Evolutionary conservation across 768 basidiomycete species (phyloP), one percentile per base, ranked within the genome.

Genomic region (Mrakia gelida): DNA sequence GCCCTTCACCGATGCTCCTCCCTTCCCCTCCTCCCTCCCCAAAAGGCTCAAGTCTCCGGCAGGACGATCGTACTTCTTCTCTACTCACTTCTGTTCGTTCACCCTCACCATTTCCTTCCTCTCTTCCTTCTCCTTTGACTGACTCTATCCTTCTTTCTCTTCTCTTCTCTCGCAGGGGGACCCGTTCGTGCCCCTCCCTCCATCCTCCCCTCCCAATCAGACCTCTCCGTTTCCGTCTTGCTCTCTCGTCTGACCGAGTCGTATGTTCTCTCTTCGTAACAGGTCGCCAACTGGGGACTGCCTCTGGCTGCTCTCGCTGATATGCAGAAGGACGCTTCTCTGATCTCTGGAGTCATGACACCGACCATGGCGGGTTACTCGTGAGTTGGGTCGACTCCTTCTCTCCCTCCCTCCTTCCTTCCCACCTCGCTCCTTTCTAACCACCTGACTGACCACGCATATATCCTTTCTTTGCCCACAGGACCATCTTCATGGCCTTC

Each of bases 241-340:
- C 71, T 21, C 56, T 32, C 18, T 30, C 26, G 21, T 2, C 73
- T 74, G 56, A 41, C 61, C 45, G 38, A 38, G 38, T 74, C 56
- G 32, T 21, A 16, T 21, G 10, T 34, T 62, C 54, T 65, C 43
- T 6, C 34, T 49, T 16, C 59, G 15, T 38, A 13, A 11, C 15
- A 96, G 95, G 91, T 95, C 79, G 96, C 96, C 79, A 99, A 99
- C 87, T 99, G 96, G 93, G 96, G 96, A 82, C 89, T 99, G 26
- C 96, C 96, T 78, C 86, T 98, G 56, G 96, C 96, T 82, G 96
- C 96, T 62, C 86, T 99, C 63, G 83, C 94, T 9, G 96, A 99
- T 86, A 86, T 98, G 82, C 87, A 81, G 26, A 97, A 95, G 83
- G 94, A 98, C 89, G 94, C 97, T 85, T 93, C 97, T 81, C 88